Evolutionary conservation across 352 stramenopile species (phyloP).

Genomic region (Globisporangium polare): DNA sequence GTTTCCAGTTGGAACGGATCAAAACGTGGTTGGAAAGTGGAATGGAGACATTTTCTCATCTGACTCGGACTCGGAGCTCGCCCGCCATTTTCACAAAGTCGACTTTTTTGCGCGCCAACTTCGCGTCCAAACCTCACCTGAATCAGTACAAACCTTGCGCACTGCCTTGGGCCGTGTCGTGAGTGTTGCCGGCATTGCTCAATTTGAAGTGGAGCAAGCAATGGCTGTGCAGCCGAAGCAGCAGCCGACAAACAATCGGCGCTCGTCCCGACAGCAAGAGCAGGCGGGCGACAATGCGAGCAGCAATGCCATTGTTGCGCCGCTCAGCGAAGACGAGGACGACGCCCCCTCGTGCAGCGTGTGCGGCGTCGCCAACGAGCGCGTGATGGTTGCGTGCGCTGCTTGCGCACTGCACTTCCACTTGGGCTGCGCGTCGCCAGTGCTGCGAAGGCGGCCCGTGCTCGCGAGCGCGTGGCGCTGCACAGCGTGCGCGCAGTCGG

Average conservation of each 20-base stretch:
- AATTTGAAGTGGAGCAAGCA: constrained; percentile 13
- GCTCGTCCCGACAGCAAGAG: constrained; percentile 2
- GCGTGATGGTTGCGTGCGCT: constrained; percentile 43
- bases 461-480: constrained; percentile 41
- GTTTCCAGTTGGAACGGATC: too few species aligned
- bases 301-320: constrained; percentile 7
- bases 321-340: not conserved
- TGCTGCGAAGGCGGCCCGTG: constrained; percentile 40
- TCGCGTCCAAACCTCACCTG: not conserved
- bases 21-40: too few species aligned
- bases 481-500: constrained; percentile 19
- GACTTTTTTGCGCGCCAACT: not conserved
- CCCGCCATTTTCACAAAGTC: constrained; percentile 5
- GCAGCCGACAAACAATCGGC: not conserved
- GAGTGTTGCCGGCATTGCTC: not conserved
- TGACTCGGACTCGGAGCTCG: too few species aligned
- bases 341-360: constrained; percentile 26
- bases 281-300: constrained; percentile 1
- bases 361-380: constrained; percentile 33
- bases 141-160: constrained; percentile 2
- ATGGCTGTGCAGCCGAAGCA: not conserved
- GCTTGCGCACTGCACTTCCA: constrained; percentile 43
- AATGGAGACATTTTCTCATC: too few species aligned
- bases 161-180: not conserved
- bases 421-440: constrained; percentile 48